phyloP scores from a whole-genome alignment of 1,284 basidiomycete species.

The Stygiomarasmius scandens region DNA sequence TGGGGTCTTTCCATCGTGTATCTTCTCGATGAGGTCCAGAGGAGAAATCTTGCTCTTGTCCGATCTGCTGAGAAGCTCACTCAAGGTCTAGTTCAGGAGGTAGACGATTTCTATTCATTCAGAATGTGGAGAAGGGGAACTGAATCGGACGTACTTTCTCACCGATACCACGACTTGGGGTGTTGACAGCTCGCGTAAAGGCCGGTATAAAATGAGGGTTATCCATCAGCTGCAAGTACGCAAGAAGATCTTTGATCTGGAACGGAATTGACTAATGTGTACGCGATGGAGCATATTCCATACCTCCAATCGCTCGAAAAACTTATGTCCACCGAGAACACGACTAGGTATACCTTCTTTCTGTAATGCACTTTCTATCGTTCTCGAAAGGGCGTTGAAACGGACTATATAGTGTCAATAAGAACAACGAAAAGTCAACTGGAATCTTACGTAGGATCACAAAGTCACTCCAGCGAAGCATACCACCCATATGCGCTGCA shows the following conservation, averaged over 20 bases:
- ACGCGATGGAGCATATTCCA: constrained; percentile 4
- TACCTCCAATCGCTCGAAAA: constrained; percentile 84
- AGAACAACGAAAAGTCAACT: constrained; percentile 1
- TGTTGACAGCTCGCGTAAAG: constrained; percentile 78
- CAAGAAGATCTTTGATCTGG: constrained; percentile 85
- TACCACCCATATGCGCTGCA: constrained; percentile 73
- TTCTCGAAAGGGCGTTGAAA: constrained; percentile 82
- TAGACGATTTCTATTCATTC: neutral
- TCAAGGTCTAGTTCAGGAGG: constrained; percentile 49
- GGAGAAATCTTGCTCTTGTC: constrained; percentile 54
- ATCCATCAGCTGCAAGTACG: constrained; percentile 85
- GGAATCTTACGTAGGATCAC: constrained; percentile 70
- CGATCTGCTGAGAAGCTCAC: constrained; percentile 61
- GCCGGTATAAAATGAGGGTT: constrained; percentile 82
- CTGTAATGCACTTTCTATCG: constrained; percentile 79
- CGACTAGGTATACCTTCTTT: constrained; percentile 77
- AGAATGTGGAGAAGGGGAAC: neutral
- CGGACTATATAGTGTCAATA: constrained; percentile 56
- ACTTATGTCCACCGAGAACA: constrained; percentile 82
- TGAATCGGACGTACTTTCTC: constrained; percentile 63
- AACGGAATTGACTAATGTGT: neutral
- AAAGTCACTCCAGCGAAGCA: constrained; percentile 77
- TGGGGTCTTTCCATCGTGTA: constrained; percentile 58
- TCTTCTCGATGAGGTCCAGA: constrained; percentile 64
- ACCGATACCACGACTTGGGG: constrained; percentile 79